A percentile compares a stretch with the other conserved stretches of the same genome.
Evolutionary conservation across 805 yeast genomes (phyloP).

Genomic region (Teunomyces gatunensis): DNA sequence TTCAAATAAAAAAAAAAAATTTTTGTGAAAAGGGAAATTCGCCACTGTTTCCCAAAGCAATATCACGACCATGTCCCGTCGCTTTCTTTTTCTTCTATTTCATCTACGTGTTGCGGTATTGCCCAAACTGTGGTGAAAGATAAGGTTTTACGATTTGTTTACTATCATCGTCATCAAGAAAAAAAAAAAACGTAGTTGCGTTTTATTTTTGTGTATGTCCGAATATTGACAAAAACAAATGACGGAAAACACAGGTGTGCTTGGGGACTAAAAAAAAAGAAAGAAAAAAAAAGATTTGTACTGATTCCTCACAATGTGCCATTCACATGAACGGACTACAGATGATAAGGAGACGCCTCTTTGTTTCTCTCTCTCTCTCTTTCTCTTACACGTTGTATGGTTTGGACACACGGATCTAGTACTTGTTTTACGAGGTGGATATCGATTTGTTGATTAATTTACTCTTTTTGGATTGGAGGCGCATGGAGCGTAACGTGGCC

Average conservation of each 20-base stretch:
- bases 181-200: not conserved
- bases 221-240: not conserved
- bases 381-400: no score
- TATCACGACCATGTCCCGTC: not conserved
- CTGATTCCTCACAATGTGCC: not conserved
- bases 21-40: not conserved
- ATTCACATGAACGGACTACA: not conserved
- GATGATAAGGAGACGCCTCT: no score
- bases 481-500: no score
- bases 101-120: not conserved
- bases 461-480: no score
- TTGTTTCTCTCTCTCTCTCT: no score
- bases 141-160: slow-evolving; percentile 2
- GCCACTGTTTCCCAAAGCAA: not conserved
- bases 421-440: no score
- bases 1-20: not conserved
- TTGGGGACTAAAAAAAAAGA: not conserved
- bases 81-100: not conserved
- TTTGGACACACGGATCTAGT: no score
- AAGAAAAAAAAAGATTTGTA: not conserved
- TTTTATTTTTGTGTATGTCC: not conserved
- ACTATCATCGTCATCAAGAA: not conserved
- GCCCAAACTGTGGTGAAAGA: slow-evolving; percentile 1
- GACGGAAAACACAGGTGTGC: not conserved
- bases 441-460: no score